Evolutionary conservation across 352 stramenopile genomes (phyloP).

Genomic region (Thraustochytrium sp.): DNA sequence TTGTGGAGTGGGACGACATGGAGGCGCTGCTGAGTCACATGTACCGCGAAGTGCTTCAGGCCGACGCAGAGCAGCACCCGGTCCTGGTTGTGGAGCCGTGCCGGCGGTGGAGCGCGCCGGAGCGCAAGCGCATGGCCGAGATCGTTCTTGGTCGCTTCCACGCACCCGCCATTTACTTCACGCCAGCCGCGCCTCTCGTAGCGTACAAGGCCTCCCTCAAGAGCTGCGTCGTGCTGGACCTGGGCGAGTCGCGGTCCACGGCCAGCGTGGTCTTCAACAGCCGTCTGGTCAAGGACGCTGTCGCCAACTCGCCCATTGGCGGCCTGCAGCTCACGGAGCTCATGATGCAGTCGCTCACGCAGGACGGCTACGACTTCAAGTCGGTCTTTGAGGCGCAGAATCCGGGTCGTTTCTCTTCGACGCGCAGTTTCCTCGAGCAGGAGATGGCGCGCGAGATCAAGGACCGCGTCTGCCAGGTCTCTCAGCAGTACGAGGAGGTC

Average conservation of each 20-base stretch:
- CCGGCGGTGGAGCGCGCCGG: background rate
- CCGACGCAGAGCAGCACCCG: constrained; percentile 15
- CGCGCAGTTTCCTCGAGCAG: constrained; percentile 22
- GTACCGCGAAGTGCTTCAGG: constrained; percentile 36
- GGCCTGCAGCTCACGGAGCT: constrained; percentile 42
- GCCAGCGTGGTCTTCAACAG: constrained; percentile 40
- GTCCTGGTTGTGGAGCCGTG: constrained; percentile 22
- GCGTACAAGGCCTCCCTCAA: constrained; percentile 1
- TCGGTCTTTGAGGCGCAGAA: constrained; percentile 40
- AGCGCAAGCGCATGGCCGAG: background rate
- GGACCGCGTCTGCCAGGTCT: constrained; percentile 30
- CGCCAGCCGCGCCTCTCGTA: constrained; percentile 21
- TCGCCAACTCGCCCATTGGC: constrained; percentile 35
- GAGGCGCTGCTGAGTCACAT: constrained; percentile 21
- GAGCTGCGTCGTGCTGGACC: constrained; percentile 36
- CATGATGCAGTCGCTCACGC: constrained; percentile 44
- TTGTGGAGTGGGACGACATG: constrained; percentile 44
- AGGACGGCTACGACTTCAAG: constrained; percentile 44
- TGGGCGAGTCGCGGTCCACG: constrained; percentile 38
- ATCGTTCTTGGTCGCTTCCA: constrained; percentile 16
- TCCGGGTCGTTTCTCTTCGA: constrained; percentile 5
- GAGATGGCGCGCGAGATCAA: constrained; percentile 39
- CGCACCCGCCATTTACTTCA: constrained; percentile 26
- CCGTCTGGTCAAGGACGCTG: constrained; percentile 17
- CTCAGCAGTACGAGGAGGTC: background rate